Evolutionary conservation across 2,329 filamentous ascomycete genomes (phyloP).

Genomic region (Parascedosporium putredinis): DNA sequence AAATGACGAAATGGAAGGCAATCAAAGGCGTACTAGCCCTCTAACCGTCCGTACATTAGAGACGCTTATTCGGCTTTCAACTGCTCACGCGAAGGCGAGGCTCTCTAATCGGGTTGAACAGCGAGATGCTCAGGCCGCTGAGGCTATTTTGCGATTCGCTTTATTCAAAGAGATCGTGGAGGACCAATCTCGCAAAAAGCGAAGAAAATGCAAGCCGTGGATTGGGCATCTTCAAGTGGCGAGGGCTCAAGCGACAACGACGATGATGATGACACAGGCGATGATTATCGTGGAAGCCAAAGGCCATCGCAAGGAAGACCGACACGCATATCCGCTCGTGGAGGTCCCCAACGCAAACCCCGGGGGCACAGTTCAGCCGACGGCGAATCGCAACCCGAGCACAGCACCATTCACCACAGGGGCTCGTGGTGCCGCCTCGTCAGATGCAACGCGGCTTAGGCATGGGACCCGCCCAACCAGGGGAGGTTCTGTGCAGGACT

Average conservation of each 20-base stretch:
- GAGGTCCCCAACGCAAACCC: too few relatives aligned
- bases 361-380: too few relatives aligned
- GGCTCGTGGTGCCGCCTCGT: too few relatives aligned
- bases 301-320: not conserved
- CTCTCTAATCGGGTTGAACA: conserved; percentile 83
- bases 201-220: conserved; percentile 55
- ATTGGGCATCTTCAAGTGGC: conserved; percentile 48
- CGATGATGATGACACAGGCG: conserved; percentile 26
- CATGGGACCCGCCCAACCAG: too few relatives aligned
- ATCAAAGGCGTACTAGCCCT: conserved; percentile 84
- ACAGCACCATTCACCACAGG: not conserved
- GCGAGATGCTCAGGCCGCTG: conserved; percentile 76
- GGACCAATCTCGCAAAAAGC: conserved; percentile 70
- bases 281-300: not conserved
- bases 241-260: conserved; percentile 52
- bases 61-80: conserved; percentile 94
- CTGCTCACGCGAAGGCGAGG: conserved; percentile 87
- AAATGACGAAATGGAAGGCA: conserved; percentile 92
- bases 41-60: conserved; percentile 96
- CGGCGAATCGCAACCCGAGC: too few relatives aligned
- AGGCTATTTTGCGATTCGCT: conserved; percentile 84
- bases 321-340: not conserved
- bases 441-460: too few relatives aligned
- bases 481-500: conserved; percentile 23
- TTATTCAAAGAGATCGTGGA: conserved; percentile 92